These are phyloP conservation scores for Mucor plumbeus DNA, from an alignment of 371 early-diverging fungal genomes.

Conservation along the genomic window DNA sequence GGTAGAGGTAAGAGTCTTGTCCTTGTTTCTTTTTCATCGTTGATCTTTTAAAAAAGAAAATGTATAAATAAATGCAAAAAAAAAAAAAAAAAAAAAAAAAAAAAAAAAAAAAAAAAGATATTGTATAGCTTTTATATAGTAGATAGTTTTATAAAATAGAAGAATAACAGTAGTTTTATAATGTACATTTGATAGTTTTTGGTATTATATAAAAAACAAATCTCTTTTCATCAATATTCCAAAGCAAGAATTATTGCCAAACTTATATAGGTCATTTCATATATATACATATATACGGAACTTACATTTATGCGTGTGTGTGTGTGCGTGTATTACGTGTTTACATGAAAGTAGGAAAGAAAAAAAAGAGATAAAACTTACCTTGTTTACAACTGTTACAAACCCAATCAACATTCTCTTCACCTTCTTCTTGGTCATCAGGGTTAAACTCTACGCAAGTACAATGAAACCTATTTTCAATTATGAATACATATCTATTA, in stretches of 20 bases:
- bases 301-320: background rate
- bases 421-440: constrained; percentile 58
- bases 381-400: constrained; percentile 50
- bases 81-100: background rate
- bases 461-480: constrained; percentile 75
- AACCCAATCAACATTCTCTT: constrained; percentile 59
- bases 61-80: background rate
- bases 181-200: background rate
- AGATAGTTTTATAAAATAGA: background rate
- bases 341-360: background rate
- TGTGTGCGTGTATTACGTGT: constrained; percentile 1
- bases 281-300: background rate
- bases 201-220: background rate
- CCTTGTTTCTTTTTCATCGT: background rate
- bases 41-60: background rate
- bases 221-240: background rate
- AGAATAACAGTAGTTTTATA: background rate
- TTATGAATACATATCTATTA: background rate
- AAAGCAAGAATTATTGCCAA: background rate
- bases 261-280: background rate
- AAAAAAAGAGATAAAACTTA: constrained; percentile 11
- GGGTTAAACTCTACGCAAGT: constrained; percentile 71
- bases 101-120: background rate
- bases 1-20: too few relatives aligned
- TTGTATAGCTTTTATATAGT: background rate